Evolutionary conservation across 805 yeast species (phyloP).

Genomic region (Lachancea cidri): DNA sequence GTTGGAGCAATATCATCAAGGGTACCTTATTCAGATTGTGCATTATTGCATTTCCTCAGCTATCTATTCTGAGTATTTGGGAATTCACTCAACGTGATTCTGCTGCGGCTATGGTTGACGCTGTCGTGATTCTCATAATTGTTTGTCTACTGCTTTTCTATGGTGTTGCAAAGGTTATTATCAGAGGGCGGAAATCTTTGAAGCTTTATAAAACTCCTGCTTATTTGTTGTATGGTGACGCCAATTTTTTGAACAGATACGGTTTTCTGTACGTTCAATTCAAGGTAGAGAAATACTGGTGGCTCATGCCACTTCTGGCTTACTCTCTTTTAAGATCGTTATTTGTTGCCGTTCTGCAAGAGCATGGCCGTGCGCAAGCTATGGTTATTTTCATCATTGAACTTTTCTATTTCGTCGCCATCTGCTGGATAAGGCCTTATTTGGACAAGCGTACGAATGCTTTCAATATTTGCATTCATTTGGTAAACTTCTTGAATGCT

Average conservation of each 20-base stretch:
- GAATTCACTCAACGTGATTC: conserved; percentile 82
- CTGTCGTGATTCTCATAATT: conserved; percentile 60
- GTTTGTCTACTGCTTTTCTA: conserved; percentile 55
- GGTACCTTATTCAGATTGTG: conserved; percentile 84
- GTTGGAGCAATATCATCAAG: conserved; percentile 81
- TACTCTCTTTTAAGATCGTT: conserved; percentile 72
- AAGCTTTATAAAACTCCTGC: conserved; percentile 85
- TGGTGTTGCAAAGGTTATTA: conserved; percentile 69
- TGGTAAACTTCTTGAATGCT: conserved; percentile 76
- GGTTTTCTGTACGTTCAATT: conserved; percentile 92
- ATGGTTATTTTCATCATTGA: conserved; percentile 72
- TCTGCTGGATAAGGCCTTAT: conserved; percentile 77
- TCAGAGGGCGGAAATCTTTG: conserved; percentile 68
- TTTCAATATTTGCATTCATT: conserved; percentile 83
- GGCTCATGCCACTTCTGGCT: conserved; percentile 57
- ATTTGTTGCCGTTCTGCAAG: conserved; percentile 82
- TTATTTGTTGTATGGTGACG: conserved; percentile 80
- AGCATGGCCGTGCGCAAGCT: conserved; percentile 76
- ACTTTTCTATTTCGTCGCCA: conserved; percentile 55
- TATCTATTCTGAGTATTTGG: conserved; percentile 80
- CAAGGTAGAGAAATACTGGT: conserved; percentile 82
- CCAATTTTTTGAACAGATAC: conserved; percentile 71
- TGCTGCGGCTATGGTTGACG: conserved; percentile 75
- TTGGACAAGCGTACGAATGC: conserved; percentile 93
- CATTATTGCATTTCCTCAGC: conserved; percentile 82